A percentile compares a stretch with the other conserved stretches of the same genome.
Evolutionary conservation across 495 filamentous ascomycete species (phyloP).

Genomic region (Neurospora tetrasperma): DNA sequence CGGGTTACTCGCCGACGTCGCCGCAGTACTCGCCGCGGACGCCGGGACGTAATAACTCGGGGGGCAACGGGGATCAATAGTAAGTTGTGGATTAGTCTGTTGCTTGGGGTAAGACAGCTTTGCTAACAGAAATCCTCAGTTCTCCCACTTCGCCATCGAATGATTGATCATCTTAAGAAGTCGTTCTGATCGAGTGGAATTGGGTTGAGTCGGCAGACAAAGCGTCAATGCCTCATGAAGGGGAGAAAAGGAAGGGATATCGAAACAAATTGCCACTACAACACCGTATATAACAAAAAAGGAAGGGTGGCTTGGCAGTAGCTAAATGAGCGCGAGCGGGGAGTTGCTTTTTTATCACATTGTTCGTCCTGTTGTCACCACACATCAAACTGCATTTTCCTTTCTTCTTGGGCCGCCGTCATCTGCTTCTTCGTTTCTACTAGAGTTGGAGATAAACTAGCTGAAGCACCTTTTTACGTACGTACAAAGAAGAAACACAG

Average conservation of each 20-base stretch:
- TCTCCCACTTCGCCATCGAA: conserved; percentile 28
- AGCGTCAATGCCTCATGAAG: not conserved
- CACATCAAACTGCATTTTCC: not conserved
- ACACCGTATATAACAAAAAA: not conserved
- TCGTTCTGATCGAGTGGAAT: not conserved
- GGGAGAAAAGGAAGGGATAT: not conserved
- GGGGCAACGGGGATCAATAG: conserved; percentile 26
- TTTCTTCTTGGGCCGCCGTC: not conserved
- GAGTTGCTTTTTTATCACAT: not conserved
- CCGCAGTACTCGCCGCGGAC: conserved; percentile 36
- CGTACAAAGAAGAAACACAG: not conserved
- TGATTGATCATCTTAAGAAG: conserved; percentile 10
- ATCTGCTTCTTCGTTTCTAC: not conserved
- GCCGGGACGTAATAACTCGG: conserved; percentile 24
- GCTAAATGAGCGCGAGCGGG: not conserved
- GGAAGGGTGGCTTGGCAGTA: not conserved
- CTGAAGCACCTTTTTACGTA: not conserved
- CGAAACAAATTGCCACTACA: not conserved
- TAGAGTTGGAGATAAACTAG: not conserved
- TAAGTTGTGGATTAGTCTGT: conserved; percentile 11
- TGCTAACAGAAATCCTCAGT: conserved; percentile 4
- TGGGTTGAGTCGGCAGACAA: not conserved
- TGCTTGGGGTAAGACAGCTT: not conserved
- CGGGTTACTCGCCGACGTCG: conserved; percentile 40
- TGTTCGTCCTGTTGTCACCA: not conserved